Evolutionary conservation across 768 basidiomycete genomes (phyloP), one percentile per base, ranked within the genome.

Genomic region (Leccinum obscurum): DNA sequence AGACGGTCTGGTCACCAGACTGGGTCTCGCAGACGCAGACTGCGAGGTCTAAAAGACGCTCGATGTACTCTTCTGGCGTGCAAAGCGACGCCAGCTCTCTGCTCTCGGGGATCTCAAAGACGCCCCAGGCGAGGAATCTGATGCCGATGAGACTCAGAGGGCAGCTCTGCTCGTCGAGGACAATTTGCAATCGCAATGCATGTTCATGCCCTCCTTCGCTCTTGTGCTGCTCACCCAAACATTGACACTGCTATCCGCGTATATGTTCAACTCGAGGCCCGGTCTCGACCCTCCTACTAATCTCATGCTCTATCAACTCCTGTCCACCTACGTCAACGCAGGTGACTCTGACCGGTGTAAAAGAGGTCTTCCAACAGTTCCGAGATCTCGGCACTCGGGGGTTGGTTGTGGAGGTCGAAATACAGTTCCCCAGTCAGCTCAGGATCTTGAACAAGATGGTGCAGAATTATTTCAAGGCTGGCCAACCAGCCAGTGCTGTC

Each of bases 361-460:
- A 85, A 64, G 77, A 85, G 57, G 80, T 89, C 22, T 93, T 94
- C 64, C 64, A 78, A 6, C 83, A 86, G 54, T 93, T 84, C 72
- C 70, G 76, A 50, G 54, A 69, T 13, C 80, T 83, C 5, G 76
- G 77, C 24, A 63, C 73, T 11, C 67, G 69, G 0, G 81, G 79
- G 7, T 71, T 68, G 8, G 55, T 70, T 15, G 54, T 56, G 5
- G 56, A 56, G 52, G 67, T 71, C 57, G 72, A 60, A 11, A 54
- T 61, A 28, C 51, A 59, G 52, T 60, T 56, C 35, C 68, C 72
- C 32, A 73, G 75, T 22, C 79, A 81, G 54, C 74, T 88, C 52
- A 69, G 77, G 41, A 76, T 87, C 3, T 93, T 85, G 85, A 90
- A 91, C 64, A 77, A 22, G 22, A 22, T 22, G 22, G 22, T 22